Conservation (phyloP, 257 asterid species). For the Petunia secreta region DNA sequence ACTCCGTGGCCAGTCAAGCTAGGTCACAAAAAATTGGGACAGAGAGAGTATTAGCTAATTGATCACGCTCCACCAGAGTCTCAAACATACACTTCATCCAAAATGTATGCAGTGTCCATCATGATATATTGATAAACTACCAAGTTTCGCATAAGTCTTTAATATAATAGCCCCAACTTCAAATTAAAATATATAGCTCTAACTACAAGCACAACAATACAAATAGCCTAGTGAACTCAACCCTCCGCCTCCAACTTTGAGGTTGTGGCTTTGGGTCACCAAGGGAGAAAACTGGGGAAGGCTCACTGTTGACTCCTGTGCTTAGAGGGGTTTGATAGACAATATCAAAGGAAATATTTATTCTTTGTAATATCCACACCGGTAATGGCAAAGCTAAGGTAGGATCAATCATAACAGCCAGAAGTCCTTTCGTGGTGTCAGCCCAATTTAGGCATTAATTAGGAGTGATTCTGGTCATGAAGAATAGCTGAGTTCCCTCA, state of each 20-base stretch:
- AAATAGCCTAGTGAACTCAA: background rate
- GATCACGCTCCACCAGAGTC: background rate
- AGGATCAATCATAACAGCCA: background rate
- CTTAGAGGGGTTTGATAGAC: background rate
- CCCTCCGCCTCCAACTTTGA: background rate
- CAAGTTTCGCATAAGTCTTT: background rate
- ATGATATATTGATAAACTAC: background rate
- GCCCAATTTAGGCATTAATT: background rate
- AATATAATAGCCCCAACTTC: background rate
- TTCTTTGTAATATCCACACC: background rate
- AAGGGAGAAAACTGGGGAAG: background rate
- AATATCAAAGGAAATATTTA: background rate
- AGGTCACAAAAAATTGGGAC: too few species aligned
- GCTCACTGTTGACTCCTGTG: background rate
- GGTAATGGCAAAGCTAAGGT: background rate
- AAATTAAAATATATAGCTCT: background rate
- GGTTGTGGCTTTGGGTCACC: background rate
- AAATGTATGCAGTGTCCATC: background rate
- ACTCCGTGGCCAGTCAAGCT: too few species aligned
- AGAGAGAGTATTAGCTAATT: background rate
- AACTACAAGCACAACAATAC: constrained; percentile 8
- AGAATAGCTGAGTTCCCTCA: constrained; percentile 3
- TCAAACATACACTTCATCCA: background rate
- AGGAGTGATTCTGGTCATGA: constrained; percentile 17
- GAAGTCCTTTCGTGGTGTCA: background rate